These are phyloP conservation scores for Alternaria angustiovoidea DNA, from an alignment of 2,329 filamentous ascomycete species.

Conservation along the genomic window DNA sequence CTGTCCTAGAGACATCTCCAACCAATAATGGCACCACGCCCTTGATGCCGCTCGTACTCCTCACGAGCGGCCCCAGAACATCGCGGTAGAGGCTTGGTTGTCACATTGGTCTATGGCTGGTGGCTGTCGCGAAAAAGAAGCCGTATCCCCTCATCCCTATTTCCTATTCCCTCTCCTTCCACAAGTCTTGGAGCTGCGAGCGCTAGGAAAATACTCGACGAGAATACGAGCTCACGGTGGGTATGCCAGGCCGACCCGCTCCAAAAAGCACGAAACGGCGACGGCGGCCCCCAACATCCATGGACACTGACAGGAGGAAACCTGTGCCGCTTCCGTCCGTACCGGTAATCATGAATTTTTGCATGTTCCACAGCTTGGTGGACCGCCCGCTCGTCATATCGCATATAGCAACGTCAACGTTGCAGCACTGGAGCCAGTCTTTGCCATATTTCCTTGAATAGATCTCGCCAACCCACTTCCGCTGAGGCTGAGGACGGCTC, in stretches of 20 bases:
- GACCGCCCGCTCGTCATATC: slow-evolving; percentile 23
- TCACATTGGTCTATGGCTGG: slow-evolving; percentile 15
- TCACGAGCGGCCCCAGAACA: slow-evolving; percentile 11
- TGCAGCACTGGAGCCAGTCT: slow-evolving; percentile 9
- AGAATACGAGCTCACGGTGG: slow-evolving; percentile 30
- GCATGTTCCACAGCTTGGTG: slow-evolving; percentile 19
- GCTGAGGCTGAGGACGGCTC: slow-evolving; percentile 22
- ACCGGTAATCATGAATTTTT: slow-evolving; percentile 9
- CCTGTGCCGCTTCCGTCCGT: slow-evolving; percentile 10
- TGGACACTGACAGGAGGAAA: slow-evolving; percentile 1
- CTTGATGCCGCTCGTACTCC: slow-evolving; percentile 11
- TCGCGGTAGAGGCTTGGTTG: slow-evolving; percentile 24
- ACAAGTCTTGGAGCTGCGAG: slow-evolving; percentile 2
- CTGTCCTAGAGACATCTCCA: slow-evolving; percentile 2
- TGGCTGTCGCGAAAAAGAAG: slow-evolving; percentile 11
- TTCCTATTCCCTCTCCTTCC: background rate
- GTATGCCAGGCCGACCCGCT: slow-evolving; percentile 23
- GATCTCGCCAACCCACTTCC: slow-evolving; percentile 12
- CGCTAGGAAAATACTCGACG: slow-evolving; percentile 25
- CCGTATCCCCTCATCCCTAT: slow-evolving; percentile 18
- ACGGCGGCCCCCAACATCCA: slow-evolving; percentile 25
- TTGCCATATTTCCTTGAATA: slow-evolving; percentile 3
- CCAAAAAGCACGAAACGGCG: slow-evolving; percentile 13
- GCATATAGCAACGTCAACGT: slow-evolving; percentile 14
- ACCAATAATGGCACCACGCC: slow-evolving; percentile 17